Conservation (phyloP, 768 basidiomycete genomes). For the Leucocoprinus birnbaumii region DNA sequence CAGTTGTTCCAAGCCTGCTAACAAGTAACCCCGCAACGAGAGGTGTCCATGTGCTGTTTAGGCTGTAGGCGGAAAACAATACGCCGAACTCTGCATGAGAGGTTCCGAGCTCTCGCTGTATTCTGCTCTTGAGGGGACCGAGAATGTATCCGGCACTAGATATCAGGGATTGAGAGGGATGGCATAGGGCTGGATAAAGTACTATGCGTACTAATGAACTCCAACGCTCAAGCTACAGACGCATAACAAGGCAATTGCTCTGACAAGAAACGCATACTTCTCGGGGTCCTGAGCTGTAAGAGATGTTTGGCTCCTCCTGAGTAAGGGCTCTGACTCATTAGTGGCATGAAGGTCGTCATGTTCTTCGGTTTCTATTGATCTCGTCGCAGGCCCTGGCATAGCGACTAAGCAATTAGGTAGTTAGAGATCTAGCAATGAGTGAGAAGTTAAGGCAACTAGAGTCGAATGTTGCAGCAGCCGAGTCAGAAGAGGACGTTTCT, state of each 20-base stretch:
- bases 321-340: not conserved
- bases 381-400: too few relatives aligned
- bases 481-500: too few relatives aligned
- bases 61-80: constrained; percentile 70
- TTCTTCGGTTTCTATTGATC: too few relatives aligned
- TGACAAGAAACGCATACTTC: constrained; percentile 42
- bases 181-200: not conserved
- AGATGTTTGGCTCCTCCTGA: constrained; percentile 15
- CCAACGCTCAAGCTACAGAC: constrained; percentile 75
- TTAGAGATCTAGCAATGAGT: too few relatives aligned
- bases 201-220: constrained; percentile 62
- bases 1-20: constrained; percentile 68
- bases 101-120: constrained; percentile 68
- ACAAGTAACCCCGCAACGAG: constrained; percentile 73
- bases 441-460: too few relatives aligned
- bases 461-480: too few relatives aligned
- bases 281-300: not conserved
- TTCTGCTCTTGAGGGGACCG: constrained; percentile 72
- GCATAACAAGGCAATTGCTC: constrained; percentile 61
- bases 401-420: too few relatives aligned
- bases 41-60: constrained; percentile 75
- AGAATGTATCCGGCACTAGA: constrained; percentile 69
- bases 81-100: constrained; percentile 78
- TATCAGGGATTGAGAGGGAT: not conserved
- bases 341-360: too few relatives aligned